A percentile compares a stretch with the other conserved stretches of the same genome.
These are phyloP conservation scores for Flammula alnicola DNA, from an alignment of 1,284 basidiomycete species.

Conservation along the genomic window DNA sequence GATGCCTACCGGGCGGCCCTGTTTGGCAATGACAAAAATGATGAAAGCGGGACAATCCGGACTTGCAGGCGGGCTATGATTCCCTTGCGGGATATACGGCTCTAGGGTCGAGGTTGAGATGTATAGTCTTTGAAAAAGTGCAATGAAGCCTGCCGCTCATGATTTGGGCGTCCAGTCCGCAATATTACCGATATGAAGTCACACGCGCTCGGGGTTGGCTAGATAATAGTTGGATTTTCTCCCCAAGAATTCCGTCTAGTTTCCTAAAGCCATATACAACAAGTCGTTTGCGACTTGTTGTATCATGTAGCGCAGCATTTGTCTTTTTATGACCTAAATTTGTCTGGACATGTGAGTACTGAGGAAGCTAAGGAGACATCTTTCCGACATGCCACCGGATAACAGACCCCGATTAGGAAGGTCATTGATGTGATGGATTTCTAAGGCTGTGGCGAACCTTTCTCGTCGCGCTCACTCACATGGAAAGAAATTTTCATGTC, in stretches of 20 bases:
- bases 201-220: too few species aligned
- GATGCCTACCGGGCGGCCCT: not conserved
- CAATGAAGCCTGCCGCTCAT: not conserved
- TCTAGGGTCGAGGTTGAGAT: not conserved
- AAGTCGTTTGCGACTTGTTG: too few species aligned
- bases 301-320: too few species aligned
- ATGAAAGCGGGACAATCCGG: constrained; percentile 6
- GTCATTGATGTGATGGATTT: constrained; percentile 10
- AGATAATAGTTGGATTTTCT: too few species aligned
- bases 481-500: constrained; percentile 15
- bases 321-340: too few species aligned
- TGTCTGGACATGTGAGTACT: not conserved
- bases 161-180: not conserved
- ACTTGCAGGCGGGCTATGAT: constrained; percentile 3
- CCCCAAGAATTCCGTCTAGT: too few species aligned
- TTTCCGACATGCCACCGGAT: constrained; percentile 20
- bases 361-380: not conserved
- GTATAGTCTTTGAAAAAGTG: not conserved
- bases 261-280: too few species aligned
- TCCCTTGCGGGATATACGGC: constrained; percentile 6
- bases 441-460: constrained; percentile 23
- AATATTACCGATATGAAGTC: too few species aligned
- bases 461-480: too few species aligned
- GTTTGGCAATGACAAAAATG: constrained; percentile 1
- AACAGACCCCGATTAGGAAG: constrained; percentile 14